Conservation (phyloP, 345 rosid species). For the Moricandia arvensis region DNA sequence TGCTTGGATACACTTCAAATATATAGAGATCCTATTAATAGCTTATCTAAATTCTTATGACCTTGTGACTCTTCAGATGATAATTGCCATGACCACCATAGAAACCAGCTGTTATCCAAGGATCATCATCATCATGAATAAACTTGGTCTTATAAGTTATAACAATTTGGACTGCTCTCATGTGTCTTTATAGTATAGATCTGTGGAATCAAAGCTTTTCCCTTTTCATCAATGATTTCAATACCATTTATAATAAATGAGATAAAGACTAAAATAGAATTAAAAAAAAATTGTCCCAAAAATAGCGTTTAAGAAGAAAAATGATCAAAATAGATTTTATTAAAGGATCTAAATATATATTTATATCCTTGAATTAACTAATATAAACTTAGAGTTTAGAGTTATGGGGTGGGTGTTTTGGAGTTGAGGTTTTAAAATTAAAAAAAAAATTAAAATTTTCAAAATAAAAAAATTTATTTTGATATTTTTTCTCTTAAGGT, state of each 20-base stretch:
- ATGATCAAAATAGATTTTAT: too few relatives aligned
- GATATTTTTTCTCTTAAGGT: too few relatives aligned
- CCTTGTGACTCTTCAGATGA: not conserved
- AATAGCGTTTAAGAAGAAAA: too few relatives aligned
- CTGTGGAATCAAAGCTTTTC: constrained; percentile 23
- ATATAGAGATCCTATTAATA: not conserved
- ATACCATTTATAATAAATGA: not conserved
- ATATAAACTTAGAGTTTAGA: too few relatives aligned
- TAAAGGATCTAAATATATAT: too few relatives aligned
- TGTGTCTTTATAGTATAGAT: constrained; percentile 8
- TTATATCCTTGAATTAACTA: too few relatives aligned
- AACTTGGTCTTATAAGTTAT: constrained; percentile 19
- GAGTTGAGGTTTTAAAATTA: too few relatives aligned
- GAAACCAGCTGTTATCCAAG: constrained; percentile 24
- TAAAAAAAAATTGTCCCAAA: too few relatives aligned
- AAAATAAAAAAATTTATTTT: too few relatives aligned
- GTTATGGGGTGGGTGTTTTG: too few relatives aligned
- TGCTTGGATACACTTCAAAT: not conserved
- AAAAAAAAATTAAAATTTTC: too few relatives aligned
- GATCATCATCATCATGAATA: constrained; percentile 16
- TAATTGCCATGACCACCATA: constrained; percentile 29
- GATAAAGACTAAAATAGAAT: too few relatives aligned
- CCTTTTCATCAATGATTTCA: constrained; percentile 6
- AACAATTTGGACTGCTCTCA: constrained; percentile 18
- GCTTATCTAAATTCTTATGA: not conserved